Base-by-base conservation (phyloP, 495 filamentous ascomycete species). In the Pyrenopolyporus hunteri region DNA sequence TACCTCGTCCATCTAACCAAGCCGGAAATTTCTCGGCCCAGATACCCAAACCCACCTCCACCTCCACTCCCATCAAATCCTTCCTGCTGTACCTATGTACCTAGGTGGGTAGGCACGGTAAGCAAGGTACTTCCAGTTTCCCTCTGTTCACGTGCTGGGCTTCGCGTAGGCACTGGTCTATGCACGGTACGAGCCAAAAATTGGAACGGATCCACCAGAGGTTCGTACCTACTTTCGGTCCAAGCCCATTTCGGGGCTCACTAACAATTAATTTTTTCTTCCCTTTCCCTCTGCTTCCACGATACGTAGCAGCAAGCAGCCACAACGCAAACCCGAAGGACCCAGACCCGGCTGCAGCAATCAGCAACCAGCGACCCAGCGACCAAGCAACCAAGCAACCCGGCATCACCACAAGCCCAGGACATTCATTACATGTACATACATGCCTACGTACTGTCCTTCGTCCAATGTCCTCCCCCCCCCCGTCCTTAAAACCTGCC, bases 1-100 rank as follows among this genome's bases (percentile, higher is more conserved):
- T n/a, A n/a, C n/a, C n/a, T n/a, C n/a, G n/a, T n/a, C n/a, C n/a
- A n/a, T n/a, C n/a, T n/a, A n/a, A n/a, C n/a, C n/a, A n/a, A n/a
- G n/a, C 45, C 59, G 59, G 59, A 56, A 20, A 50, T 55, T 56
- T 37, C 4, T 62, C 59, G 59, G 59, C 6, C 10, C 43, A 46
- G 14, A 17, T 7, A n/a, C n/a, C n/a, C n/a, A n/a, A n/a, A n/a
- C n/a, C n/a, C n/a, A n/a, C n/a, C n/a, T n/a, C n/a, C n/a, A n/a
- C n/a, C n/a, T n/a, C n/a, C n/a, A n/a, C n/a, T n/a, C n/a, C n/a
- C n/a, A n/a, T n/a, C n/a, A n/a, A n/a, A n/a, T n/a, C n/a, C n/a
- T n/a, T n/a, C n/a, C n/a, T n/a, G n/a, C n/a, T n/a, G 31, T 33
- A 33, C 31, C 2, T 33, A 33, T 9, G 31, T 33, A 33, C 31